A percentile compares a stretch with the other conserved stretches of the same genome.
phyloP scores from a whole-genome alignment of 371 early-diverging fungal genomes.

The Mucor racemosus region DNA sequence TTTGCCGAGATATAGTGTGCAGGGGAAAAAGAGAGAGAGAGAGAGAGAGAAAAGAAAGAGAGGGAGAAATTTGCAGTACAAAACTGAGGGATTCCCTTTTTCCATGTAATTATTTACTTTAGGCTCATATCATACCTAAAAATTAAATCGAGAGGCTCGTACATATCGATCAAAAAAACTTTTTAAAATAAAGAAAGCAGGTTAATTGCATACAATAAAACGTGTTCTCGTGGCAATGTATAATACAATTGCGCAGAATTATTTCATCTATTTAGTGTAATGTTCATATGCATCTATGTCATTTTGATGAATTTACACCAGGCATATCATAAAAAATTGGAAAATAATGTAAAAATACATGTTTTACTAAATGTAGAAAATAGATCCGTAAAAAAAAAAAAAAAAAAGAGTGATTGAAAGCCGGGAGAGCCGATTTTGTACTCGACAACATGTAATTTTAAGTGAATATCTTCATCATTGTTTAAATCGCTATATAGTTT shows the following conservation, averaged over 20 bases:
- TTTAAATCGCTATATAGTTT: background rate
- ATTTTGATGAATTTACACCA: background rate
- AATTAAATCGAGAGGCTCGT: background rate
- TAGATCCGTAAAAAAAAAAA: background rate
- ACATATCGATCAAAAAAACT: background rate
- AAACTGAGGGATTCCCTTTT: too few relatives aligned
- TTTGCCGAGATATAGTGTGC: too few relatives aligned
- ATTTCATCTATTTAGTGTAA: too few relatives aligned
- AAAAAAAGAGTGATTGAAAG: background rate
- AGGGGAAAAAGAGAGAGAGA: background rate
- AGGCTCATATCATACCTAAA: too few relatives aligned
- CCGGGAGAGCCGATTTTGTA: background rate
- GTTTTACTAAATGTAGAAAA: slow-evolving; percentile 4
- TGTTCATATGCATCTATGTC: too few relatives aligned
- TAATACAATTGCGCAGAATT: background rate
- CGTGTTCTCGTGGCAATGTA: background rate
- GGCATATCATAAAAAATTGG: too few relatives aligned
- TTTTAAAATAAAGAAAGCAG: background rate
- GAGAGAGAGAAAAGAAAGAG: too few relatives aligned
- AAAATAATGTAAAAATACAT: background rate
- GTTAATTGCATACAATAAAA: background rate
- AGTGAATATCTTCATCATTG: background rate
- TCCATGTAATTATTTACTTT: too few relatives aligned
- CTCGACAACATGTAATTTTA: background rate
- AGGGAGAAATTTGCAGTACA: background rate